Evolutionary conservation across 2,329 filamentous ascomycete species (phyloP).

Genomic region (Apiospora rasikravindrae): DNA sequence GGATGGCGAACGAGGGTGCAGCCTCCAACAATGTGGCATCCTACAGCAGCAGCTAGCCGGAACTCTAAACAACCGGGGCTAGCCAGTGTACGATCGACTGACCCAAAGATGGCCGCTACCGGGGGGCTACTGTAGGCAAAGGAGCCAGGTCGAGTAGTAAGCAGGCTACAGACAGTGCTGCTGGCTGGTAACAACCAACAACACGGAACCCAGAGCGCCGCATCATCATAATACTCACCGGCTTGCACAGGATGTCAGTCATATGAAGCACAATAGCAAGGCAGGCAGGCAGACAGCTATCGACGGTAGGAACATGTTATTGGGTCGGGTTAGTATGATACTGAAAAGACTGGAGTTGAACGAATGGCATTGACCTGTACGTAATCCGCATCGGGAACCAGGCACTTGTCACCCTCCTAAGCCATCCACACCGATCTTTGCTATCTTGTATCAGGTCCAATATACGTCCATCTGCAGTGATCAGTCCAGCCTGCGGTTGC

Average conservation of each 20-base stretch:
- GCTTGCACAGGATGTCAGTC: background rate
- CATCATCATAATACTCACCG: no score
- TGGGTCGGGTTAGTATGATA: background rate
- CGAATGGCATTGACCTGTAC: conserved; percentile 7
- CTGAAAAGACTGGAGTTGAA: background rate
- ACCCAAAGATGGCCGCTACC: background rate
- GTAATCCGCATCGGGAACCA: conserved; percentile 7
- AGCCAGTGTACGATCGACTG: background rate
- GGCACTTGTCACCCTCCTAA: background rate
- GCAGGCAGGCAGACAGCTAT: no score
- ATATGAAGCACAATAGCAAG: no score
- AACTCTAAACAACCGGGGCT: conserved; percentile 17
- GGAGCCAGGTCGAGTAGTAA: background rate
- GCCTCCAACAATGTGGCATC: conserved; percentile 2
- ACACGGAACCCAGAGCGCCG: no score
- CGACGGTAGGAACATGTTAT: no score
- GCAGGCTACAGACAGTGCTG: background rate
- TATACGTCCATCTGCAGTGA: no score
- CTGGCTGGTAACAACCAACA: no score
- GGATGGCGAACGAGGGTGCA: conserved; percentile 1
- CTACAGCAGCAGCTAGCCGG: conserved; percentile 4
- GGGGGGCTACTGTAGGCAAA: background rate
- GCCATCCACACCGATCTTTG: conserved; percentile 5
- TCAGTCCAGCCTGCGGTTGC: background rate
- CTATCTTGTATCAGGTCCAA: background rate